Evolutionary conservation across 2,329 filamentous ascomycete species (phyloP).

Genomic region (Fusarium sp.): DNA sequence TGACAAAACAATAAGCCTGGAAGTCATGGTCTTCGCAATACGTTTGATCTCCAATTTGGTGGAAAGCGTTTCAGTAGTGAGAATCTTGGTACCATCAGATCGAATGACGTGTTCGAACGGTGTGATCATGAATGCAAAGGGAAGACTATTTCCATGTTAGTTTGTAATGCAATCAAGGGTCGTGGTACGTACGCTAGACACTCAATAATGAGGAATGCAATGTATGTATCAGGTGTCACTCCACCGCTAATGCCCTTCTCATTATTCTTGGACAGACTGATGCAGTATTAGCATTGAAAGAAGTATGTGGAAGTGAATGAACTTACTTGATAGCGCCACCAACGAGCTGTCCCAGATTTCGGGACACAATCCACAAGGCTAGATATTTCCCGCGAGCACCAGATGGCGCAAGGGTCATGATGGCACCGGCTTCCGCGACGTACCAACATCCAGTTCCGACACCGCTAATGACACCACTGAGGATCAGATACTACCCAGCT

Average conservation of each 20-base stretch:
- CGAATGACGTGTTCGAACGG: constrained; percentile 16
- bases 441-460: constrained; percentile 61
- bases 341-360: constrained; percentile 14
- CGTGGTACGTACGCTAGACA: neutral
- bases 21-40: constrained; percentile 19
- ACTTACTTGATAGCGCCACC: constrained; percentile 16
- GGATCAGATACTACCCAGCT: neutral
- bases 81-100: constrained; percentile 19
- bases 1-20: constrained; percentile 1
- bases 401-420: constrained; percentile 61
- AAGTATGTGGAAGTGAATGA: no score
- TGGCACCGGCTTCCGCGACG: constrained; percentile 61
- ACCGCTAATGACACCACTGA: constrained; percentile 1
- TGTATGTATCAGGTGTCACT: constrained; percentile 13
- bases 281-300: neutral
- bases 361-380: constrained; percentile 11
- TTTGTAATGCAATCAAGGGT: fast-evolving
- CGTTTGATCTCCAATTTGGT: constrained; percentile 16
- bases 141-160: neutral
- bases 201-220: constrained; percentile 18
- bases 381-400: constrained; percentile 61
- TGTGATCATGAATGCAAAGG: constrained; percentile 13
- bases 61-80: constrained; percentile 6
- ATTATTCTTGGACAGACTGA: constrained; percentile 13
- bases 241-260: constrained; percentile 12